Percentiles rank a stretch among this genome's conserved stretches.
These are phyloP conservation scores for Diaporthe amygdali DNA, from an alignment of 2,329 filamentous ascomycete genomes.

Conservation along the genomic window DNA sequence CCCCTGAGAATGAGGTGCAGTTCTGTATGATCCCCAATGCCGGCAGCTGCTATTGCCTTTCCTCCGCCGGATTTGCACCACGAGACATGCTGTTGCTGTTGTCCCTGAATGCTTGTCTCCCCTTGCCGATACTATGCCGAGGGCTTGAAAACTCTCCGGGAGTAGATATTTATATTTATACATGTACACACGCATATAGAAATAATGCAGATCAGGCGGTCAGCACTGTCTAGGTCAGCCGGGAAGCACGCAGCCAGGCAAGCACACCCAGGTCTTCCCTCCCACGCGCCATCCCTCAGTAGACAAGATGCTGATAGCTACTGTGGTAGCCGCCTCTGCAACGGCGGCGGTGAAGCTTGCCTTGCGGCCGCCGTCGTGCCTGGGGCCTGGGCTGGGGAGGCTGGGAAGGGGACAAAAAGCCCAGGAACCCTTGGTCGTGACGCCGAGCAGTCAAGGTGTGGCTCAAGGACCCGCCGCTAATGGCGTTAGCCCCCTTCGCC, in stretches of 20 bases:
- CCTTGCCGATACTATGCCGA: conserved; percentile 1
- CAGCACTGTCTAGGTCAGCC: not conserved
- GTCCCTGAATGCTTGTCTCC: not conserved
- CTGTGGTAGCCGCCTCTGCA: conserved; percentile 1
- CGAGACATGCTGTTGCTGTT: not conserved
- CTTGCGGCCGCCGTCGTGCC: conserved; percentile 1
- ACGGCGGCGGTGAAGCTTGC: conserved; percentile 10
- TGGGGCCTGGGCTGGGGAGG: not conserved
- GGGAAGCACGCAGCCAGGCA: not conserved
- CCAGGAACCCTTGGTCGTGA: conserved; percentile 6
- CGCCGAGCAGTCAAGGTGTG: not conserved
- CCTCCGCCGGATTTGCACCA: not conserved
- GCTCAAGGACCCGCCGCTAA: not conserved
- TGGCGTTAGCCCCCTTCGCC: not conserved
- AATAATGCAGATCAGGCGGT: not conserved
- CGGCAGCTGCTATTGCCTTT: not conserved
- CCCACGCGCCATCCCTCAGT: not conserved
- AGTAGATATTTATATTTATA: not conserved
- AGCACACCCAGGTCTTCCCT: not conserved
- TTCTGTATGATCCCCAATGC: conserved; percentile 1
- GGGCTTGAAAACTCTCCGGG: not conserved
- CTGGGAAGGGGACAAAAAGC: not conserved
- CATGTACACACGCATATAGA: not conserved
- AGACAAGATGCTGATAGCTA: conserved; percentile 1
- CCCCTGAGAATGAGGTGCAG: not conserved